Conservation (phyloP, 371 early-diverging fungal species). For the Lichtheimia ornata region DNA sequence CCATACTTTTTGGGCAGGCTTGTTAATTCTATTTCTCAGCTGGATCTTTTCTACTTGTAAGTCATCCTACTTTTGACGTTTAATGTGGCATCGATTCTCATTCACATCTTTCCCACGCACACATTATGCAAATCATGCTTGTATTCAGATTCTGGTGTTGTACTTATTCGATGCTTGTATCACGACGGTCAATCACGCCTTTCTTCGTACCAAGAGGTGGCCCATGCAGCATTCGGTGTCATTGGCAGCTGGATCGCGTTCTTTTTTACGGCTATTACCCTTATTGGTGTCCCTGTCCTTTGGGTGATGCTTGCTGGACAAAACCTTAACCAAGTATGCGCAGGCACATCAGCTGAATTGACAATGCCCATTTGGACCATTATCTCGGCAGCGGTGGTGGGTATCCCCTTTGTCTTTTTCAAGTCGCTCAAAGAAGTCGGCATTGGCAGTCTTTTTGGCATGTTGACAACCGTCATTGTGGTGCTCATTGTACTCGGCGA, state of each 20-base stretch:
- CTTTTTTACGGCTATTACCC: constrained; percentile 64
- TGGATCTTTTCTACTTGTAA: constrained; percentile 48
- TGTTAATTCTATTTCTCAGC: constrained; percentile 38
- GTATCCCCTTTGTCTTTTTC: constrained; percentile 68
- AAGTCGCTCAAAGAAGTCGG: constrained; percentile 80
- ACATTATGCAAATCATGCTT: constrained; percentile 2
- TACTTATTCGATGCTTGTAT: constrained; percentile 28
- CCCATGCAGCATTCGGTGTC: constrained; percentile 67
- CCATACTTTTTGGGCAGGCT: too few species aligned
- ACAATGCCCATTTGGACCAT: constrained; percentile 59
- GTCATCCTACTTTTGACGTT: not conserved
- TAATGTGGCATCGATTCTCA: too few species aligned
- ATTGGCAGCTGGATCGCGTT: constrained; percentile 63
- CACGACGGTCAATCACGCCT: constrained; percentile 38
- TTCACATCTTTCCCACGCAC: not conserved
- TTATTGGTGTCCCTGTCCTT: constrained; percentile 69
- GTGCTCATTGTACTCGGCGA: constrained; percentile 41
- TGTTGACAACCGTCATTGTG: constrained; percentile 43
- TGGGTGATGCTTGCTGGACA: constrained; percentile 74
- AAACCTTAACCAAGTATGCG: constrained; percentile 55
- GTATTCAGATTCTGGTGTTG: constrained; percentile 20
- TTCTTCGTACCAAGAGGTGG: constrained; percentile 60
- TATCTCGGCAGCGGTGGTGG: constrained; percentile 61
- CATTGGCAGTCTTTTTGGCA: constrained; percentile 39
- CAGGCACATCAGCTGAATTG: constrained; percentile 31